A percentile compares a stretch with the other conserved stretches of the same genome.
Conservation (phyloP, 176 grass and related monocot genomes). For the Luzula sylvatica region DNA sequence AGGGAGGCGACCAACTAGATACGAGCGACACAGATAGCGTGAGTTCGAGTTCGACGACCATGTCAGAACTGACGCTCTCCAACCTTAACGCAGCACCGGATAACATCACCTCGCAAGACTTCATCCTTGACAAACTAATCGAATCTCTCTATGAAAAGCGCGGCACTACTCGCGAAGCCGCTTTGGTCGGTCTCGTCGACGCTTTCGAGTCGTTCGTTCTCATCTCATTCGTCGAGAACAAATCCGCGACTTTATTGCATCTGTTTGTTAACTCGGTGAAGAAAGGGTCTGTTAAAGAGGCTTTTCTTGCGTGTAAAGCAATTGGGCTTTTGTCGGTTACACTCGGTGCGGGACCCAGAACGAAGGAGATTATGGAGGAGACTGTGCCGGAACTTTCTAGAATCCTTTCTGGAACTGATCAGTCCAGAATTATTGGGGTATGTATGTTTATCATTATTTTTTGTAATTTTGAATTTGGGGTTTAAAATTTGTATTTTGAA, state of each 20-base stretch:
- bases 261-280: constrained; percentile 76
- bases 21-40: constrained; percentile 89
- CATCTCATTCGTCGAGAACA: constrained; percentile 55
- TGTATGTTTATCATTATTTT: not conserved
- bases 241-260: constrained; percentile 64
- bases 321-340: constrained; percentile 62
- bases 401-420: constrained; percentile 44
- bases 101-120: constrained; percentile 67
- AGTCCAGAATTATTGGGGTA: constrained; percentile 51
- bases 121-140: constrained; percentile 66
- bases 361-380: constrained; percentile 69
- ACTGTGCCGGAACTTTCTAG: constrained; percentile 42
- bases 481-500: not conserved
- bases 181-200: constrained; percentile 50
- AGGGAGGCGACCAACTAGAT: constrained; percentile 57
- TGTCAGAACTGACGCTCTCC: constrained; percentile 48
- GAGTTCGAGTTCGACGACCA: constrained; percentile 34
- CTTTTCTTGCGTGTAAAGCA: constrained; percentile 52
- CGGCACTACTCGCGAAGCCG: constrained; percentile 56
- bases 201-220: constrained; percentile 80
- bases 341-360: constrained; percentile 35
- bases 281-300: constrained; percentile 62
- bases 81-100: constrained; percentile 33
- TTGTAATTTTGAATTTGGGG: not conserved
- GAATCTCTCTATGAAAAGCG: constrained; percentile 95